A percentile compares a stretch with the other conserved stretches of the same genome.
Conservation (phyloP, 1,139 yeast genomes). For the Nakaseomyces glabratus region DNA sequence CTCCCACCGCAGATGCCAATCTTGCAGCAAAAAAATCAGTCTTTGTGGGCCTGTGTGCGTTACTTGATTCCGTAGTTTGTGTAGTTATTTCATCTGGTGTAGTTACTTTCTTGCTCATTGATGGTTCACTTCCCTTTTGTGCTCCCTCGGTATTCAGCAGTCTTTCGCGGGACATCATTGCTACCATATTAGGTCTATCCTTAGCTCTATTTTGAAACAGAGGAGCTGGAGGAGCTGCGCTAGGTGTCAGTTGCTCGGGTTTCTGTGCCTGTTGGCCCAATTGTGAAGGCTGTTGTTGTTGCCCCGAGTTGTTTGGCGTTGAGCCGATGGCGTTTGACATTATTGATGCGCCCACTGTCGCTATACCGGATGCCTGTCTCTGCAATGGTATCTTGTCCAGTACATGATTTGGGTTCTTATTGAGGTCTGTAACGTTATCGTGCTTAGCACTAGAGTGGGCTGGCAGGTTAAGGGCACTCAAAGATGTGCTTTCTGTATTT, state of each 20-base stretch:
- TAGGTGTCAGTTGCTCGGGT: too few relatives aligned
- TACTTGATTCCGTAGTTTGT: constrained; percentile 7
- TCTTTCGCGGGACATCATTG: constrained; percentile 20
- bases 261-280: constrained; percentile 2
- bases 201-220: constrained; percentile 9
- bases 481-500: not conserved
- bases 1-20: constrained; percentile 89
- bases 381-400: constrained; percentile 3
- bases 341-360: not conserved
- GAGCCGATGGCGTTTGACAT: constrained; percentile 1
- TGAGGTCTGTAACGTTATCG: not conserved
- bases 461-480: not conserved
- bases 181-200: constrained; percentile 19
- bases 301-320: constrained; percentile 7
- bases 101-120: constrained; percentile 5
- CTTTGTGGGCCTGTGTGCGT: constrained; percentile 38
- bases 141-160: constrained; percentile 13
- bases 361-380: constrained; percentile 2
- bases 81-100: constrained; percentile 6
- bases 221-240: constrained; percentile 2
- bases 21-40: constrained; percentile 94
- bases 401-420: constrained; percentile 1
- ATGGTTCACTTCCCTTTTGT: constrained; percentile 4
- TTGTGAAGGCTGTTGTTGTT: not conserved
- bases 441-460: not conserved